phyloP scores from a whole-genome alignment of 2,329 filamentous ascomycete genomes.

The Hypomyces perniciosus region DNA sequence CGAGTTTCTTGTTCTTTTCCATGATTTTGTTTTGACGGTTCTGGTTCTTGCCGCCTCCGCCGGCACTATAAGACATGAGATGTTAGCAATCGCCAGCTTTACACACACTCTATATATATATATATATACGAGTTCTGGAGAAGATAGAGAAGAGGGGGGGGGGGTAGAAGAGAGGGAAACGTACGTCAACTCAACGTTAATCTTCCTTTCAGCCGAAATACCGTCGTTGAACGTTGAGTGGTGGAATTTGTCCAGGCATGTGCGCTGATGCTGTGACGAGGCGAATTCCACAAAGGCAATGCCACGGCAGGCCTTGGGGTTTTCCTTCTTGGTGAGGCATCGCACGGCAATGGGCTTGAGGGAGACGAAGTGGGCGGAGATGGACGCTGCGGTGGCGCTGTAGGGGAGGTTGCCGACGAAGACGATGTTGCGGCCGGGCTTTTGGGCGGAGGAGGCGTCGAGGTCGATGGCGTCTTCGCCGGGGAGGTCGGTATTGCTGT shows the following conservation, averaged over 20 bases:
- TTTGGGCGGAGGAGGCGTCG: slow-evolving; percentile 13
- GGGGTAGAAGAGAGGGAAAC: slow-evolving; percentile 25
- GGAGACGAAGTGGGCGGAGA: slow-evolving; percentile 71
- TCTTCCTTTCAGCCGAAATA: slow-evolving; percentile 56
- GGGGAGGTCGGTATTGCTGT: background rate
- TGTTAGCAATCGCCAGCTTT: background rate
- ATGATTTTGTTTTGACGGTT: slow-evolving; percentile 69
- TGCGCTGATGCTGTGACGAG: slow-evolving; percentile 83
- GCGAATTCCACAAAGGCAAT: slow-evolving; percentile 88
- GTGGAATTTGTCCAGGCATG: slow-evolving; percentile 84
- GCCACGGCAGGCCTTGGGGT: slow-evolving; percentile 59
- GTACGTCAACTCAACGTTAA: slow-evolving; percentile 88
- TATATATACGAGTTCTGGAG: background rate
- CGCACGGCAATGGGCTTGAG: slow-evolving; percentile 50
- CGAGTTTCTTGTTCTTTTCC: slow-evolving; percentile 79
- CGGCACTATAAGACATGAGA: slow-evolving; percentile 51
- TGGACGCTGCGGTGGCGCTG: slow-evolving; percentile 63
- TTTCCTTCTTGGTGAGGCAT: slow-evolving; percentile 61
- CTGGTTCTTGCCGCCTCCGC: slow-evolving; percentile 75
- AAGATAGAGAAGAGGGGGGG: background rate
- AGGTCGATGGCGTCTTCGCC: slow-evolving; percentile 28
- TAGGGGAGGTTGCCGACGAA: slow-evolving; percentile 75
- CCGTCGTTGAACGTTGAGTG: slow-evolving; percentile 68
- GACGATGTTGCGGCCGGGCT: slow-evolving; percentile 28
- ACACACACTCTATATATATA: background rate